These are phyloP conservation scores for Sugiyamaella novakii DNA, from an alignment of 1,139 yeast genomes.

Conservation along the genomic window DNA sequence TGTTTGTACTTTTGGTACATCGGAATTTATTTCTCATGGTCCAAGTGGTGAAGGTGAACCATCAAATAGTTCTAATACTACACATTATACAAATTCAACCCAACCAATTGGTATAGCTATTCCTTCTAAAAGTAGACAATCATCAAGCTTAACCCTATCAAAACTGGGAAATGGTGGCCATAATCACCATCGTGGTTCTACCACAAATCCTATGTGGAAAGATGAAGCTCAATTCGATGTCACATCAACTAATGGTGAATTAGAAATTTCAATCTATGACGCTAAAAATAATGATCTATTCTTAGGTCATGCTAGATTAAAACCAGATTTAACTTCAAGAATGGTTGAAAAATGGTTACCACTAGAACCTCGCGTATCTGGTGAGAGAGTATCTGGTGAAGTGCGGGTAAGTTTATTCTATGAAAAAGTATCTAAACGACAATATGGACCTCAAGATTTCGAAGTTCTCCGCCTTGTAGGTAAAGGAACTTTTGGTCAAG, in stretches of 20 bases:
- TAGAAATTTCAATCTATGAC: constrained; percentile 88
- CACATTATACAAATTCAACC: constrained; percentile 10
- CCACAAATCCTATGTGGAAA: constrained; percentile 80
- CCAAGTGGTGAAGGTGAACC: constrained; percentile 26
- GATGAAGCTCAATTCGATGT: constrained; percentile 93
- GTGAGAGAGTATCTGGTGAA: constrained; percentile 77
- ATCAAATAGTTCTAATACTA: background rate
- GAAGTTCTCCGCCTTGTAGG: constrained; percentile 88
- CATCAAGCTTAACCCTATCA: constrained; percentile 63
- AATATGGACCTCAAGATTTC: constrained; percentile 91
- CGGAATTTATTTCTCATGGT: constrained; percentile 73
- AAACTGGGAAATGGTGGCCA: constrained; percentile 35
- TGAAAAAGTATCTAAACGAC: constrained; percentile 66
- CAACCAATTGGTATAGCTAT: constrained; percentile 44
- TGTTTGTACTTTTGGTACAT: constrained; percentile 89
- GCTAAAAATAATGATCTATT: constrained; percentile 78
- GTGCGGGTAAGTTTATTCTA: constrained; percentile 75
- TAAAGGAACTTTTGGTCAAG: constrained; percentile 97
- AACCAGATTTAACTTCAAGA: constrained; percentile 62
- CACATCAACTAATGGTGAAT: constrained; percentile 66
- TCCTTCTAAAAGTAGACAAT: constrained; percentile 52
- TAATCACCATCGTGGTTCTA: constrained; percentile 36
- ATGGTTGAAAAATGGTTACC: constrained; percentile 64
- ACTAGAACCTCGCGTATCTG: constrained; percentile 70
- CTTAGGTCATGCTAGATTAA: constrained; percentile 77